Base-by-base conservation (phyloP, 352 stramenopile species). In the Pythium brassicae region DNA sequence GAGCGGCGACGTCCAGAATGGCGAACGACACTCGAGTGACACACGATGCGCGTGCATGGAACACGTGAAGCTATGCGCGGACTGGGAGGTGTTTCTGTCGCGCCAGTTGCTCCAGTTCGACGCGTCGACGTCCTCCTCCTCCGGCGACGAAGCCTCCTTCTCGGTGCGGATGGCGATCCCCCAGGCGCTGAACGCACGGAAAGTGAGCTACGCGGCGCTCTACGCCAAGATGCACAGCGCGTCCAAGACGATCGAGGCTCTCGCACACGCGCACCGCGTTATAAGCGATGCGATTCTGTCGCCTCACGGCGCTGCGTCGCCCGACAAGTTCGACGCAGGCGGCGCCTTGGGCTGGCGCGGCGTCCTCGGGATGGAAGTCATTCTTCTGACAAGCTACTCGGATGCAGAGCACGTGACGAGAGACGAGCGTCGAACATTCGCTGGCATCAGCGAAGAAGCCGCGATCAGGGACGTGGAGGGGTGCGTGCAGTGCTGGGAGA, bases 271-370 rank as follows among this genome's bases (percentile, higher is more conserved):
- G 19, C 55, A 68, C 40, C 43, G 55, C 0, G 59, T 63, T 20
- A 52, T 88, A 4, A 61, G 40, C 46, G 51, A 29, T 17, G 62
- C 58, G 42, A 59, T 64, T 35, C 50, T 57, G 46, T 6, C 57
- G 74, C 26, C 25, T 56, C 5, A 23, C 6, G 57, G 23, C 45
- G 35, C 3, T 11, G 54, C 57, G 10, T 6, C 26, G 15, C 40
- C 23, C 40, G 26, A 27, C 35, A 40, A n/a, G 59, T 45, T 71
- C 20, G 72, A 84, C 55, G 19, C 83, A 11, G 81, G 76, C 40
- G 78, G 73, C 25, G 67, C 76, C 9, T 76, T 74, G 53, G 81
- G 72, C 22, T 91, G 78, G 81, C 67, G 74, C 45, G 78, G 81
- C 4, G 68, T 89, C 8, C 55, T 89, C 27, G 59, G 61, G 5